Evolutionary conservation across 1,284 basidiomycete species (phyloP), one percentile per base, ranked within the genome.

Genomic region (Sporisorium sorghi): DNA sequence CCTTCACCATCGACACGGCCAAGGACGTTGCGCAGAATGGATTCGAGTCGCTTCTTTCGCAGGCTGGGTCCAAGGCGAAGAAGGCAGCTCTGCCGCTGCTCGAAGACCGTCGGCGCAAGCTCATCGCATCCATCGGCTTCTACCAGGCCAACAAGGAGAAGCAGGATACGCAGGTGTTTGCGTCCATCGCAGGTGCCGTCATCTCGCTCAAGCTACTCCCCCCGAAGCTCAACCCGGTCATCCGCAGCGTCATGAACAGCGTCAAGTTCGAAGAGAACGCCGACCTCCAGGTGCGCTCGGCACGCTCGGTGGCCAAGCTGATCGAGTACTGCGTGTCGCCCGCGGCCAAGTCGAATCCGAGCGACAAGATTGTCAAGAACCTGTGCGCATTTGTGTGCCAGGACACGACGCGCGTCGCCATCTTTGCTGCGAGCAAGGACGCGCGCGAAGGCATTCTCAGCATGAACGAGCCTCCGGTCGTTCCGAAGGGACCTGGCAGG

Each of bases 341-440:
- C 85, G 90, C 79, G 86, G 90, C 79, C 78, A 73, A 72, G 47
- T 81, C 86, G 57, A 88, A 88, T 63, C 88, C 88, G 87, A 77
- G 92, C 88, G 93, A 95, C 80, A 99, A 99, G 87, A 94, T 99
- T 58, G 90, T 99, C 78, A 94, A 94, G 87, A 99, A 99, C 83
- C 89, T 99, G 5, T 96, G 94, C 86, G 95, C 94, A 0, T 99
- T 99, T 86, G 87, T 99, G 6, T 99, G 96, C 85, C 83, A 84
- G 58, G 97, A 99, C 84, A 88, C 89, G 14, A 90, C 91, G 28
- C 89, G 91, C 60, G 97, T 95, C 0, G 94, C 96, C 1, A 91
- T 96, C 2, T 99, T 98, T 84, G 88, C 90, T 6, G 88, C 88
- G 81, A 86, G 87, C 8, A 89, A 89, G 58, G 88, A 89, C 54